These are phyloP conservation scores for Arachis monticola DNA, from an alignment of 331 rosid genomes.

Conservation along the genomic window DNA sequence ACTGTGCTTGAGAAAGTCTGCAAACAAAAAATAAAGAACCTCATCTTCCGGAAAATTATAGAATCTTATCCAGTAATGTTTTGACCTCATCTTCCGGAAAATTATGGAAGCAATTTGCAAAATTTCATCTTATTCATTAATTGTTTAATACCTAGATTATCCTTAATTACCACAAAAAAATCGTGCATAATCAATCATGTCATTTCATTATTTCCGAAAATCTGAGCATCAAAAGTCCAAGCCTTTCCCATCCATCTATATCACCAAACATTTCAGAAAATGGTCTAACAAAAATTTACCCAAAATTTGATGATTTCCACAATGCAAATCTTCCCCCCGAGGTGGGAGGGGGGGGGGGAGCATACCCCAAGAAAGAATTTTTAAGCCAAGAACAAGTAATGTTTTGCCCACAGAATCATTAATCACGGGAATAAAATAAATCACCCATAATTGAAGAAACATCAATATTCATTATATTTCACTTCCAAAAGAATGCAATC, in stretches of 20 bases:
- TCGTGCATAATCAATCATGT: neutral
- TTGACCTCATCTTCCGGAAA: slow-evolving; percentile 18
- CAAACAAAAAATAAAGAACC: slow-evolving; percentile 17
- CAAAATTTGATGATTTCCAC: neutral
- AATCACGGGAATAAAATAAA: neutral
- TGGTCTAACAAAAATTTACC: neutral
- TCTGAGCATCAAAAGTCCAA: neutral
- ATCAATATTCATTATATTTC: neutral
- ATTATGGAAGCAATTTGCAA: slow-evolving; percentile 8
- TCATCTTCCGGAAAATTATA: slow-evolving; percentile 16
- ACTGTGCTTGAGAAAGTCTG: slow-evolving; percentile 86
- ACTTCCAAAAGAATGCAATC: slow-evolving; percentile 8
- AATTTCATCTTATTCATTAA: neutral
- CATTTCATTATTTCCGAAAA: neutral
- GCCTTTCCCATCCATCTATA: neutral
- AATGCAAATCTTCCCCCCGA: neutral
- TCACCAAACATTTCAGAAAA: neutral
- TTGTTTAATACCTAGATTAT: slow-evolving; percentile 17
- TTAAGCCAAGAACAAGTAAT: slow-evolving; percentile 3
- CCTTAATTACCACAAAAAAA: slow-evolving; percentile 14
- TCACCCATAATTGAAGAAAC: slow-evolving; percentile 4
- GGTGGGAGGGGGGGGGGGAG: neutral
- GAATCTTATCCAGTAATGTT: neutral
- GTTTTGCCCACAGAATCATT: neutral
- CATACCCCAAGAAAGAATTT: slow-evolving; percentile 2